A percentile compares a stretch with the other conserved stretches of the same genome.
phyloP scores from a whole-genome alignment of 768 basidiomycete species.

The Russula foetens region DNA sequence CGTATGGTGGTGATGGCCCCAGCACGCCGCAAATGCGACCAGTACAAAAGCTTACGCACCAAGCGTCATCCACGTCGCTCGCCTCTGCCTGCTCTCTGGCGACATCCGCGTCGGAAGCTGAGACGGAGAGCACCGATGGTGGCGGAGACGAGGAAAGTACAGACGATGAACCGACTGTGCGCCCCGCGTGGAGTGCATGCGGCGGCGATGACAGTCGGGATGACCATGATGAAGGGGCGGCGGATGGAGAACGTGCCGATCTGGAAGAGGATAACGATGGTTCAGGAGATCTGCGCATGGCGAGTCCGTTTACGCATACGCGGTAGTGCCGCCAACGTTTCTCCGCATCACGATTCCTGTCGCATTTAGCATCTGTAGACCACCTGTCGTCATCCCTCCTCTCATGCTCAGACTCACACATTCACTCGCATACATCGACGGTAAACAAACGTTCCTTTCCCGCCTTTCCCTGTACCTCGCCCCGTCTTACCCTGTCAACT shows the following conservation, averaged over 20 bases:
- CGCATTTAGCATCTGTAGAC: slow-evolving; percentile 4
- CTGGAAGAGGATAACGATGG: slow-evolving; percentile 11
- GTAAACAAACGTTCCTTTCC: slow-evolving; percentile 1
- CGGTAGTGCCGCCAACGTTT: slow-evolving; percentile 2
- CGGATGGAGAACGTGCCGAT: slow-evolving; percentile 15
- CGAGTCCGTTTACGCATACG: slow-evolving; percentile 8
- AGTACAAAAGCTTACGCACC: slow-evolving; percentile 10
- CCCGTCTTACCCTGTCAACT: not conserved
- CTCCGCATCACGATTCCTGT: not conserved
- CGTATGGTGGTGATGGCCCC: slow-evolving; percentile 14
- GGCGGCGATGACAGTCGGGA: slow-evolving; percentile 11
- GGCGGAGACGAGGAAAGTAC: slow-evolving; percentile 43
- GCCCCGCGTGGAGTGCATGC: slow-evolving; percentile 29
- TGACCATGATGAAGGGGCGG: not conserved
- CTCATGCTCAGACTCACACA: not conserved
- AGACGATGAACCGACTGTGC: slow-evolving; percentile 79
- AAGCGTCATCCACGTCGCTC: slow-evolving; percentile 19
- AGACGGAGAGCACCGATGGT: slow-evolving; percentile 30
- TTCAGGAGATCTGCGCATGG: slow-evolving; percentile 14
- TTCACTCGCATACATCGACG: not conserved
- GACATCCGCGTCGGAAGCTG: slow-evolving; percentile 28
- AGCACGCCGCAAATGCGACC: slow-evolving; percentile 18
- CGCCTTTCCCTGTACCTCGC: not conserved
- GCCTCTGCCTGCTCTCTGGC: slow-evolving; percentile 26
- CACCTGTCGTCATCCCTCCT: not conserved